Conservation (phyloP, 495 filamentous ascomycete species). For the Xanthoparmelia taractica region DNA sequence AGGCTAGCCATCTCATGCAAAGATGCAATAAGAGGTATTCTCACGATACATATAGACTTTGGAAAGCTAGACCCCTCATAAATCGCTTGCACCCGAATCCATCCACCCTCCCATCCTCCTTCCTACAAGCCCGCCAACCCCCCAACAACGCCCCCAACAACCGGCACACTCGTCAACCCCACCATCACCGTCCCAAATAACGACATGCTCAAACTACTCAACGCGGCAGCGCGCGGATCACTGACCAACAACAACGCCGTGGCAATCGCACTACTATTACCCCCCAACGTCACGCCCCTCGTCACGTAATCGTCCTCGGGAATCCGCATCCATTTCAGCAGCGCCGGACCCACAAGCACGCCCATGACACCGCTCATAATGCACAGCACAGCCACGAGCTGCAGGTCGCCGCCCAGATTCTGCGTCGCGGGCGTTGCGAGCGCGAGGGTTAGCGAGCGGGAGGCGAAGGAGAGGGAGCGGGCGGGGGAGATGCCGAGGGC, state of each 20-base stretch:
- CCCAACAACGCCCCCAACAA: slow-evolving; percentile 27
- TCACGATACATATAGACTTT: background rate
- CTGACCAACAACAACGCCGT: slow-evolving; percentile 44
- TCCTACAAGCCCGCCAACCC: slow-evolving; percentile 12
- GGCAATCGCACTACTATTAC: slow-evolving; percentile 46
- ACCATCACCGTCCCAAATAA: slow-evolving; percentile 48
- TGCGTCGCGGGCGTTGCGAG: slow-evolving; percentile 41
- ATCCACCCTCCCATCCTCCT: background rate
- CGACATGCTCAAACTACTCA: slow-evolving; percentile 47
- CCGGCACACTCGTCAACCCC: slow-evolving; percentile 43
- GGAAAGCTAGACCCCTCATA: background rate
- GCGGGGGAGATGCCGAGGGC: slow-evolving; percentile 40
- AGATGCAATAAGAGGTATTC: background rate
- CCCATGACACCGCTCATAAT: slow-evolving; percentile 49
- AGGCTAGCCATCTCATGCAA: background rate
- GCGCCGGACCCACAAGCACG: slow-evolving; percentile 38
- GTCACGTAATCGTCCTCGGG: slow-evolving; percentile 51
- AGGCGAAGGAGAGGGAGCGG: slow-evolving; percentile 43
- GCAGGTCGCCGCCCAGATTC: slow-evolving; percentile 46
- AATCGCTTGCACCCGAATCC: background rate
- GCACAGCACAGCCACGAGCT: slow-evolving; percentile 42
- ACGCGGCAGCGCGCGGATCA: slow-evolving; percentile 47
- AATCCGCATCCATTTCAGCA: slow-evolving; percentile 39
- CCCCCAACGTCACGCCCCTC: slow-evolving; percentile 46
- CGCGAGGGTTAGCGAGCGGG: slow-evolving; percentile 45